phyloP scores from a whole-genome alignment of 75 land plant species.

The Pseudotsuga menziesii region DNA sequence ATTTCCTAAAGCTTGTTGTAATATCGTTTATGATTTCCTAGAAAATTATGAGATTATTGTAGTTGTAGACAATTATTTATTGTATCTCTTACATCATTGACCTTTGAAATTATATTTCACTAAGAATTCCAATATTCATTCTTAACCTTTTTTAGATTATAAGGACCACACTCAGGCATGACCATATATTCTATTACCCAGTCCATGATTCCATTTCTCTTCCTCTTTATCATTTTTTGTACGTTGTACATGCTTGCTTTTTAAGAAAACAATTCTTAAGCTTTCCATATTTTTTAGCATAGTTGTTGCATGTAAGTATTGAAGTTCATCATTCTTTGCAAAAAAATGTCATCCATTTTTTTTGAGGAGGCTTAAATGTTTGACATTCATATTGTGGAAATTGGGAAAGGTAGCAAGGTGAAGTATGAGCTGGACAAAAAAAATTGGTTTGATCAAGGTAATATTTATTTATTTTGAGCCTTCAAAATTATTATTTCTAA shows the following conservation, averaged over 20 bases:
- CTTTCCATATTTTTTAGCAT: neutral
- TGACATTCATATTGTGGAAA: conserved; percentile 55
- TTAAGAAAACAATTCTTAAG: neutral
- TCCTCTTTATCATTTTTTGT: no score
- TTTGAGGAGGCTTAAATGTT: neutral
- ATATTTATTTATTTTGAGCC: neutral
- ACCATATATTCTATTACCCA: no score
- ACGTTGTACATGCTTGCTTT: neutral
- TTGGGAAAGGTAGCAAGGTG: conserved; percentile 75
- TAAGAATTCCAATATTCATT: neutral
- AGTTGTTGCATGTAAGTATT: neutral
- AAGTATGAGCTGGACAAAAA: conserved; percentile 82
- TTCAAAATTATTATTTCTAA: neutral
- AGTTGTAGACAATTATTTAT: no score
- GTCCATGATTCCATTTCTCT: no score
- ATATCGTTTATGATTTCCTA: no score
- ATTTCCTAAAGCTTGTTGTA: neutral
- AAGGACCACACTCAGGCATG: no score
- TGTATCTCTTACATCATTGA: neutral
- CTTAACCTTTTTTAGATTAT: neutral
- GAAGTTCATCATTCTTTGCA: no score
- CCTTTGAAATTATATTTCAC: neutral
- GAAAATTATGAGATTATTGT: no score
- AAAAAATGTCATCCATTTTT: neutral
- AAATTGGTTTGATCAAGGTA: conserved; percentile 75